These are phyloP conservation scores for Triticum timopheevii DNA, from an alignment of 176 grass and related monocot species.

Conservation along the genomic window DNA sequence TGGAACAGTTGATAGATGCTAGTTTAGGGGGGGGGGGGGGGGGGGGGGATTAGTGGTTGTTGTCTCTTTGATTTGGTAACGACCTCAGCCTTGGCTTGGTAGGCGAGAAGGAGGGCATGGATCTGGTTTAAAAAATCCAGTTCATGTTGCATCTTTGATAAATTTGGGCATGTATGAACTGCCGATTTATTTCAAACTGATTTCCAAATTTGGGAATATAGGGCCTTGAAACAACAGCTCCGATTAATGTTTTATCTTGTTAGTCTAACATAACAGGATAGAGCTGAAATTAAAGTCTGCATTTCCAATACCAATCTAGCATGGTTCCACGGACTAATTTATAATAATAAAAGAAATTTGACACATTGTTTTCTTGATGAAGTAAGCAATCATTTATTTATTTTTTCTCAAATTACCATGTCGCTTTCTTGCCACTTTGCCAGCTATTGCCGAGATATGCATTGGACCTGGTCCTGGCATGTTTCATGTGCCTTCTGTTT, in stretches of 20 bases:
- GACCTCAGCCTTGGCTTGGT: not conserved
- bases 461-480: constrained; percentile 19
- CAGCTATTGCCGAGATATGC: constrained; percentile 8
- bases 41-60: not conserved
- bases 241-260: constrained; percentile 9
- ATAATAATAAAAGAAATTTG: not conserved
- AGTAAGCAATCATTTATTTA: not conserved
- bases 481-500: constrained; percentile 25
- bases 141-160: not conserved
- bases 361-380: not conserved
- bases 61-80: constrained; percentile 4
- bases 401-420: constrained; percentile 26
- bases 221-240: not conserved
- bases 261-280: not conserved
- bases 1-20: constrained; percentile 24
- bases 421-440: constrained; percentile 44
- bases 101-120: not conserved
- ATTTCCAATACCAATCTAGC: not conserved
- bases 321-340: not conserved
- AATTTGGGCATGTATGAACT: not conserved
- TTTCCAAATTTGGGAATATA: constrained; percentile 14
- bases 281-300: not conserved
- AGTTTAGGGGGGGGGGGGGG: not conserved
- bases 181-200: not conserved
- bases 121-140: constrained; percentile 18